Evolutionary conservation across 805 yeast genomes (phyloP), one percentile per base, ranked within the genome.

Genomic region (Hanseniaspora valbyensis): DNA sequence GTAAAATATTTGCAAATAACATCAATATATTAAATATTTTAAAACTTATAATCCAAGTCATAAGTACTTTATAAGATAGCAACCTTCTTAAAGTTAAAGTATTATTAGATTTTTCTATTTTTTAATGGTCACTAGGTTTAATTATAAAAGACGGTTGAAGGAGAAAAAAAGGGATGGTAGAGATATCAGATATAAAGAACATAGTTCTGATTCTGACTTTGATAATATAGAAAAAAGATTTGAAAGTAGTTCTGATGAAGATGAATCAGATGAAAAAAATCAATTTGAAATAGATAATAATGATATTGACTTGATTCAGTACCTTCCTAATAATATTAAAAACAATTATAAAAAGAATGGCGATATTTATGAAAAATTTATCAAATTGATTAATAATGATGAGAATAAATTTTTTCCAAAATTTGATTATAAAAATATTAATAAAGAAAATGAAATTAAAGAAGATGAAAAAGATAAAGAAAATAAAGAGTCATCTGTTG

Each of bases 401-500:
- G 14, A 13, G n/a, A 9, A 12, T 12, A 3, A 16, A 18, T 2
- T 36, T 26, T 36, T 44, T 28, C 3, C 7, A 18, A 36, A n/a
- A 16, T n/a, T 44, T 36, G 13, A 36, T 19, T 12, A 10, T 25
- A 16, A 37, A 24, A 16, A 6, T 4, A 16, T 33, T 24, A 14
- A 5, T 34, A 7, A 8, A 2, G 26, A 33, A 16, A 13, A n/a
- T n/a, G n/a, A n/a, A 2, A 22, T 24, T 22, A 26, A 34, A 14
- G 19, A 26, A 24, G 40, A 18, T 18, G 52, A 39, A 18, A 52
- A 41, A 42, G 54, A 48, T 9, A 54, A 45, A 3, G 52, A 52
- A 18, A 55, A 49, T 29, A 53, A 50, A 7, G 55, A 56, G 10
- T 61, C 54, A 25, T 54, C 45, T 24, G 38, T 53, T n/a, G 55